A percentile compares a stretch with the other conserved stretches of the same genome.
phyloP scores from a whole-genome alignment of 1,284 basidiomycete species.

The Wallemia ichthyophaga region DNA sequence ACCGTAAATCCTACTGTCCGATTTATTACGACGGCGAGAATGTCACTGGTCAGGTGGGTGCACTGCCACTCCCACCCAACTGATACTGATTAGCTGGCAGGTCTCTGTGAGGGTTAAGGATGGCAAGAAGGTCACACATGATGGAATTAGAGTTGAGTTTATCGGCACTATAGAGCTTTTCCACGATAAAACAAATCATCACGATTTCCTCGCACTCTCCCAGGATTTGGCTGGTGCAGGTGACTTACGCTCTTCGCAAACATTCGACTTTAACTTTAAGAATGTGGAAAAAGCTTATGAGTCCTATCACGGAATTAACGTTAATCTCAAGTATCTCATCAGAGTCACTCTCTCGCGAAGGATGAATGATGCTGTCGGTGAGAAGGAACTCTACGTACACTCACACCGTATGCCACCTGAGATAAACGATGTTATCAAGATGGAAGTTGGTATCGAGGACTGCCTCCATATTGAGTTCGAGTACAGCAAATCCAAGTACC shows the following conservation, averaged over 20 bases:
- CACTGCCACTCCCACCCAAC: neutral
- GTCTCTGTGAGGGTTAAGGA: conserved; percentile 66
- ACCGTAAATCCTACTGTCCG: conserved; percentile 49
- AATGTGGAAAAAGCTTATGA: conserved; percentile 98
- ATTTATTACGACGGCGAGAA: conserved; percentile 89
- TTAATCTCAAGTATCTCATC: conserved; percentile 89
- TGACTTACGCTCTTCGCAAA: conserved; percentile 78
- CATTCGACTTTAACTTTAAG: conserved; percentile 89
- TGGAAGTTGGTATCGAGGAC: conserved; percentile 98
- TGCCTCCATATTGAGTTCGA: conserved; percentile 98
- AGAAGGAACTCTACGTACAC: conserved; percentile 89
- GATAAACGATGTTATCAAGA: conserved; percentile 89
- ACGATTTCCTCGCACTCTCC: conserved; percentile 81
- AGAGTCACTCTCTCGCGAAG: conserved; percentile 65
- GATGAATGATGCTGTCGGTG: conserved; percentile 73
- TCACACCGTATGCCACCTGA: conserved; percentile 96
- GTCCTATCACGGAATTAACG: conserved; percentile 91
- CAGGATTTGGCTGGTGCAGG: conserved; percentile 82
- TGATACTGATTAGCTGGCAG: conserved; percentile 18
- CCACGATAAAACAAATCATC: conserved; percentile 87
- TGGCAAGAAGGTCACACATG: conserved; percentile 79
- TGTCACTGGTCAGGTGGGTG: conserved; percentile 45
- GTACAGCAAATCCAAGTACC: conserved; percentile 99
- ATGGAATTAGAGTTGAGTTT: conserved; percentile 93
- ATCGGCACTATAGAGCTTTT: conserved; percentile 89